Percentiles rank a stretch among this genome's conserved stretches.
These are phyloP conservation scores for Calcarisporium arbuscula DNA, from an alignment of 2,329 filamentous ascomycete species.

Conservation along the genomic window DNA sequence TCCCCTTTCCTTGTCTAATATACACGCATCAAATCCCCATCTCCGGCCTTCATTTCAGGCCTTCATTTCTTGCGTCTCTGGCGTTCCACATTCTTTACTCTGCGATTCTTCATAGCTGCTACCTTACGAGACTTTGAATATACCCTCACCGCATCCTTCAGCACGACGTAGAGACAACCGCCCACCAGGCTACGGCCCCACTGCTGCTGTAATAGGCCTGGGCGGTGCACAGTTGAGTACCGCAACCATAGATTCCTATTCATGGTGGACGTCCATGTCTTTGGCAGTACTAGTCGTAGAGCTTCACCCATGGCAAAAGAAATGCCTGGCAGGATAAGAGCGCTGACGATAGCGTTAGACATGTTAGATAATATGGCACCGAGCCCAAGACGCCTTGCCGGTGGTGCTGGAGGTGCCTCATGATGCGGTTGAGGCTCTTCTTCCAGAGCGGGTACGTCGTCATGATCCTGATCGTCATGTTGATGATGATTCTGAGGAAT, in stretches of 20 bases:
- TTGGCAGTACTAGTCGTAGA: conserved; percentile 62
- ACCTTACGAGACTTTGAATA: conserved; percentile 60
- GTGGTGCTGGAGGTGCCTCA: conserved; percentile 28
- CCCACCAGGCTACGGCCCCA: conserved; percentile 89
- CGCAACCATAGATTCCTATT: conserved; percentile 16
- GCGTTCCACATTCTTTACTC: conserved; percentile 45
- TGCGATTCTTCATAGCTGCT: conserved; percentile 46
- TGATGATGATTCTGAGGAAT: conserved; percentile 1
- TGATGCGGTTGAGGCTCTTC: conserved; percentile 18
- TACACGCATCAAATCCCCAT: too few relatives aligned
- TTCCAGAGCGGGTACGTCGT: conserved; percentile 7
- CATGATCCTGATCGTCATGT: conserved; percentile 1
- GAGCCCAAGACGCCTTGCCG: conserved; percentile 25
- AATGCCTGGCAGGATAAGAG: conserved; percentile 73
- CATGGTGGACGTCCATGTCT: conserved; percentile 53
- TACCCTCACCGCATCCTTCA: conserved; percentile 61
- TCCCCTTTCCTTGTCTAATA: too few relatives aligned
- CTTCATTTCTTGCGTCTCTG: conserved; percentile 15
- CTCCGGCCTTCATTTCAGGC: too few relatives aligned
- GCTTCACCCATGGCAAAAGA: conserved; percentile 73
- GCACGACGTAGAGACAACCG: conserved; percentile 78
- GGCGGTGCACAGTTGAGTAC: conserved; percentile 28
- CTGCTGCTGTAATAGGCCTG: conserved; percentile 69
- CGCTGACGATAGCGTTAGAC: conserved; percentile 44
- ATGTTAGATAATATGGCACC: conserved; percentile 34